Evolutionary conservation across 306 rosid species (phyloP).

Genomic region (Quercus mongolica): DNA sequence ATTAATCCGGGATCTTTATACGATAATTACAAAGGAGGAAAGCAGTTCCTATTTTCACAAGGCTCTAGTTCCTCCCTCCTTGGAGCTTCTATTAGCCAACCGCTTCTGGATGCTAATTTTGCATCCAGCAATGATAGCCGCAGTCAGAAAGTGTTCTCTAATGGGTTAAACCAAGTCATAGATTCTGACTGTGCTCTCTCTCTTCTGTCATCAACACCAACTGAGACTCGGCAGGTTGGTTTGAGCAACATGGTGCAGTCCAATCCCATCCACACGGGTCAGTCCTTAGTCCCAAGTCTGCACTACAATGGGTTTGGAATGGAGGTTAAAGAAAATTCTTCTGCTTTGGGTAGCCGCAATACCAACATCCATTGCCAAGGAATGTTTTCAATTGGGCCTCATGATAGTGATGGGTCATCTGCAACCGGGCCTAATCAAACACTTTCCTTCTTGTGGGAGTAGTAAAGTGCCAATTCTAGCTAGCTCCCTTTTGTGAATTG

Average conservation of each 20-base stretch:
- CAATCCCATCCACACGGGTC: constrained; percentile 20
- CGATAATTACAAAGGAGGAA: constrained; percentile 21
- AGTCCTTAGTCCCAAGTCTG: constrained; percentile 5
- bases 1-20: constrained; percentile 13
- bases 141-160: constrained; percentile 23
- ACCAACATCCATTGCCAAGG: constrained; percentile 14
- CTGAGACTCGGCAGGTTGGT: constrained; percentile 28
- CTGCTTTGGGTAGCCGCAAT: constrained; percentile 16
- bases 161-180: constrained; percentile 11
- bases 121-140: constrained; percentile 19
- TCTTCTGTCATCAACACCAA: constrained; percentile 62
- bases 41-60: constrained; percentile 20
- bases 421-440: constrained; percentile 12
- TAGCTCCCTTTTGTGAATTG: not conserved
- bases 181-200: constrained; percentile 57
- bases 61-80: constrained; percentile 17
- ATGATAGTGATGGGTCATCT: constrained; percentile 30
- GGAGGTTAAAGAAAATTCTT: constrained; percentile 19
- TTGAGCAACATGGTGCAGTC: constrained; percentile 31
- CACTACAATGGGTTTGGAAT: constrained; percentile 23
- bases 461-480: not conserved
- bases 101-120: constrained; percentile 1
- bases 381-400: constrained; percentile 17
- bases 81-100: constrained; percentile 17
- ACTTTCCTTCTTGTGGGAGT: constrained; percentile 16